Conservation (phyloP, 2,329 filamentous ascomycete genomes). For the Trichothecium roseum region DNA sequence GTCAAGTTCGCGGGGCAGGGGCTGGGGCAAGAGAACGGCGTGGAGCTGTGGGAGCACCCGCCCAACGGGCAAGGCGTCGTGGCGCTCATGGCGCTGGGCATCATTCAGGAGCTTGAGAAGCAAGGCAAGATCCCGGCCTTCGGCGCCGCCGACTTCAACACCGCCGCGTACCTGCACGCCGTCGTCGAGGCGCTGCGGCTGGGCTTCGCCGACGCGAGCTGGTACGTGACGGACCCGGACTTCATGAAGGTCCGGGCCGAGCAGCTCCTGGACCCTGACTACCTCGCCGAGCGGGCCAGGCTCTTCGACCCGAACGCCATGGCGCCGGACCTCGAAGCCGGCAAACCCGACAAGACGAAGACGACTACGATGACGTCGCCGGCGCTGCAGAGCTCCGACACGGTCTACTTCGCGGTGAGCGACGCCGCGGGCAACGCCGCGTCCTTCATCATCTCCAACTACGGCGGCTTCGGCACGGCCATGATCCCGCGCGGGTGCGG, state of each 20-base stretch:
- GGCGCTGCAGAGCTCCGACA: slow-evolving; percentile 78
- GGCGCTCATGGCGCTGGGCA: slow-evolving; percentile 86
- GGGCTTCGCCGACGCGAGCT: slow-evolving; percentile 79
- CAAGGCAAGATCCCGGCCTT: slow-evolving; percentile 66
- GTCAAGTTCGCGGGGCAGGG: slow-evolving; percentile 64
- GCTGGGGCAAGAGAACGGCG: slow-evolving; percentile 30
- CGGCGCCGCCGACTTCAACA: slow-evolving; percentile 65
- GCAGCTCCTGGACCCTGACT: slow-evolving; percentile 59
- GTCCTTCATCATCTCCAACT: slow-evolving; percentile 95
- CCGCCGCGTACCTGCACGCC: slow-evolving; percentile 69
- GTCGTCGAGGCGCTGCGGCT: slow-evolving; percentile 82
- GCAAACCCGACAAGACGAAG: slow-evolving; percentile 37
- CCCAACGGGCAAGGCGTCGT: slow-evolving; percentile 96
- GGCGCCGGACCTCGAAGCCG: slow-evolving; percentile 54
- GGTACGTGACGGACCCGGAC: slow-evolving; percentile 83
- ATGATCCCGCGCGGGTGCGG: slow-evolving; percentile 82
- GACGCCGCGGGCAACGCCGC: slow-evolving; percentile 81
- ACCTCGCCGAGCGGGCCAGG: slow-evolving; percentile 59
- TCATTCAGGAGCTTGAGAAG: slow-evolving; percentile 76
- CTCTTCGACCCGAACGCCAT: slow-evolving; percentile 48
- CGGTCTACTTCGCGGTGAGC: slow-evolving; percentile 84
- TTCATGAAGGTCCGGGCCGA: slow-evolving; percentile 57
- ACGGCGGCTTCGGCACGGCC: slow-evolving; percentile 74
- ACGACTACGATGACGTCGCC: slow-evolving; percentile 49
- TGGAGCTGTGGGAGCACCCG: slow-evolving; percentile 92